These are phyloP conservation scores for Calycina herbarum DNA, from an alignment of 2,329 filamentous ascomycete species.

Conservation along the genomic window DNA sequence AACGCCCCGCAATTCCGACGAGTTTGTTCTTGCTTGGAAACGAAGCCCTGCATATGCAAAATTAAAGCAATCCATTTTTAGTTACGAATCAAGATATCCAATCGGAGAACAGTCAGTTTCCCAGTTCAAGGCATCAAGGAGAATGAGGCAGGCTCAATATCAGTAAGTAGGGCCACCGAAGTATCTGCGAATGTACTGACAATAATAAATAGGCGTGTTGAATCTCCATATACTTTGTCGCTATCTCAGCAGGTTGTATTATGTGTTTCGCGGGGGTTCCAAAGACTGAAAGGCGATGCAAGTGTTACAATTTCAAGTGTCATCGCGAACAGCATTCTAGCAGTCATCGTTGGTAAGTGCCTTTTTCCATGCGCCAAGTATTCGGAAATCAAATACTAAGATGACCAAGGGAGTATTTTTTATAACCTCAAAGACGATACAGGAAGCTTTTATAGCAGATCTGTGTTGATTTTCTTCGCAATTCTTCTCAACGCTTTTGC, in stretches of 20 bases:
- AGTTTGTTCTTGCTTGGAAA: constrained; percentile 53
- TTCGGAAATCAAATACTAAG: not conserved
- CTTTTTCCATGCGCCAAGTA: not conserved
- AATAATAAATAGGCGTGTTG: constrained; percentile 44
- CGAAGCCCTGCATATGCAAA: constrained; percentile 44
- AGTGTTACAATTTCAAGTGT: constrained; percentile 17
- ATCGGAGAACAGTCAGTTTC: constrained; percentile 33
- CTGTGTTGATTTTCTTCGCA: constrained; percentile 65
- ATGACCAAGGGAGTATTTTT: constrained; percentile 53
- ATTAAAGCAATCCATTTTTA: constrained; percentile 47
- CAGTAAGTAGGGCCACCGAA: constrained; percentile 20
- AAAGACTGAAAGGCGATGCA: constrained; percentile 59
- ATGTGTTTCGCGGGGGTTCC: constrained; percentile 77
- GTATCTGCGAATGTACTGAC: constrained; percentile 35
- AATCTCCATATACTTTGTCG: constrained; percentile 72
- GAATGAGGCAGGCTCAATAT: constrained; percentile 42
- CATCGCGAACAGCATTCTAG: constrained; percentile 45
- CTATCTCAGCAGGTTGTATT: constrained; percentile 72
- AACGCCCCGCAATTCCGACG: constrained; percentile 49
- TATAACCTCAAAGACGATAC: constrained; percentile 57
- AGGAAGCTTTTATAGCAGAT: constrained; percentile 58
- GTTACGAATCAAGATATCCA: constrained; percentile 47
- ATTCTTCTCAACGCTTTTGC: constrained; percentile 65
- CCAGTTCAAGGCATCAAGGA: constrained; percentile 38
- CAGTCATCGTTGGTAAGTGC: constrained; percentile 52